phyloP scores from a whole-genome alignment of 139 green algal species.

The Penium margaritaceum region DNA sequence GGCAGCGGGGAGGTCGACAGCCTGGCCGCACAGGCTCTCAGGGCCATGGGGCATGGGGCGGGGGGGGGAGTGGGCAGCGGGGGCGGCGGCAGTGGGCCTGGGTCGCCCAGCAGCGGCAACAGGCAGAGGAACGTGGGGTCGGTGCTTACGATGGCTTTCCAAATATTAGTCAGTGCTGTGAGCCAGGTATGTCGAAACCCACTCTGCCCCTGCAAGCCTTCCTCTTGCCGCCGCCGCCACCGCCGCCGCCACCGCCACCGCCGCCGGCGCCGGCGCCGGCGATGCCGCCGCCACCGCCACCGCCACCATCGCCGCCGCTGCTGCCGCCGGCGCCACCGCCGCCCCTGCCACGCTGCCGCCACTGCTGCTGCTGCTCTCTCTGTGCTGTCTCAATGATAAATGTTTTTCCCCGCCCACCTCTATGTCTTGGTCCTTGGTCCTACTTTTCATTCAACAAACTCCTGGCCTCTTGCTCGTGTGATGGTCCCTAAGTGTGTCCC shows the following conservation, averaged over 20 bases:
- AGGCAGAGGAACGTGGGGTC: not conserved
- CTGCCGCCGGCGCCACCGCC: not conserved
- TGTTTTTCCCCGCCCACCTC: too few species aligned
- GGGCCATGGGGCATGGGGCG: not conserved
- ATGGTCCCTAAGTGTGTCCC: too few species aligned
- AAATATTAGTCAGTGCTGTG: constrained; percentile 34
- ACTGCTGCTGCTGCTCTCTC: too few species aligned
- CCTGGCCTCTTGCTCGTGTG: too few species aligned
- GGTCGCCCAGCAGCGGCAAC: not conserved
- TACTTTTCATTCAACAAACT: too few species aligned
- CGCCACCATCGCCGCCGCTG: not conserved
- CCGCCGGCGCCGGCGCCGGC: not conserved
- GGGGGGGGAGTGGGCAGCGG: not conserved
- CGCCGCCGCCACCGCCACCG: not conserved
- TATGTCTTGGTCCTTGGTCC: too few species aligned
- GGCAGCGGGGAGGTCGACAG: constrained; percentile 5
- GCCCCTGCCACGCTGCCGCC: not conserved
- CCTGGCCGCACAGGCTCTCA: not conserved
- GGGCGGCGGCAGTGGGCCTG: not conserved
- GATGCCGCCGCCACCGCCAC: not conserved
- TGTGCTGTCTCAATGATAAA: too few species aligned
- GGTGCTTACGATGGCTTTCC: constrained; percentile 33
- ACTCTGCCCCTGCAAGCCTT: too few species aligned
- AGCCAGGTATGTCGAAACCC: constrained; percentile 23
- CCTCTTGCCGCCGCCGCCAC: too few species aligned